Percentiles rank a stretch among this genome's conserved stretches.
phyloP scores from a whole-genome alignment of 2,329 filamentous ascomycete genomes.

The Magnaporthales sp. region DNA sequence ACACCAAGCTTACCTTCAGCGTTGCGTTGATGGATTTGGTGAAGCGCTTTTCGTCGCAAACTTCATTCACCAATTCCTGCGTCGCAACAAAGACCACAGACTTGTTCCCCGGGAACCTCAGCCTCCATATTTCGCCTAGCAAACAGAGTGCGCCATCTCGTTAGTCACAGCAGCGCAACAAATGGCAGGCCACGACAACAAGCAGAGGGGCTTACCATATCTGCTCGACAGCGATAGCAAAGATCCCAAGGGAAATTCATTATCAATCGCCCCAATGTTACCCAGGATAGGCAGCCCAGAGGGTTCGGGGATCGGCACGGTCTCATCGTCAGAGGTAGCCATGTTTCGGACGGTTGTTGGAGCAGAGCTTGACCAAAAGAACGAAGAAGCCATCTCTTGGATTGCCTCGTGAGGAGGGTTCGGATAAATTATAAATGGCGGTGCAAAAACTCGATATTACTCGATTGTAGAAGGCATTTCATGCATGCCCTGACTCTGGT shows the following conservation, averaged over 20 bases:
- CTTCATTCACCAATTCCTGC: constrained; percentile 43
- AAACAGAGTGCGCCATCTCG: background rate
- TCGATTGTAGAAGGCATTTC: background rate
- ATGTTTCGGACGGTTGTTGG: background rate
- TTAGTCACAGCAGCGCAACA: background rate
- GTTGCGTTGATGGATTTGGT: constrained; percentile 37
- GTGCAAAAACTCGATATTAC: background rate
- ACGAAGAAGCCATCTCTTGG: background rate
- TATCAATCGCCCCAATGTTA: constrained; percentile 54
- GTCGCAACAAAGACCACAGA: constrained; percentile 8
- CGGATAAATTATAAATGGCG: background rate
- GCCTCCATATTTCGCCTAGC: constrained; percentile 9
- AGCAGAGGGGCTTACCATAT: constrained; percentile 6
- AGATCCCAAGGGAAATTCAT: constrained; percentile 1
- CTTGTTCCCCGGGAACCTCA: constrained; percentile 9
- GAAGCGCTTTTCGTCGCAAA: constrained; percentile 57
- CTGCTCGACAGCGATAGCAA: background rate
- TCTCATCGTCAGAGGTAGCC: background rate
- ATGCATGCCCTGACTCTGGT: background rate
- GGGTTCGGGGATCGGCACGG: constrained; percentile 47
- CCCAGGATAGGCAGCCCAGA: constrained; percentile 56
- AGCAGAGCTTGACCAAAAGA: background rate
- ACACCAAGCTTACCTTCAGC: constrained; percentile 9
- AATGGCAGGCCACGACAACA: background rate
- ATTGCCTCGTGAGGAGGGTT: background rate